Conservation (phyloP, 129 eudicot species). For the Gnaphalium uliginosum region DNA sequence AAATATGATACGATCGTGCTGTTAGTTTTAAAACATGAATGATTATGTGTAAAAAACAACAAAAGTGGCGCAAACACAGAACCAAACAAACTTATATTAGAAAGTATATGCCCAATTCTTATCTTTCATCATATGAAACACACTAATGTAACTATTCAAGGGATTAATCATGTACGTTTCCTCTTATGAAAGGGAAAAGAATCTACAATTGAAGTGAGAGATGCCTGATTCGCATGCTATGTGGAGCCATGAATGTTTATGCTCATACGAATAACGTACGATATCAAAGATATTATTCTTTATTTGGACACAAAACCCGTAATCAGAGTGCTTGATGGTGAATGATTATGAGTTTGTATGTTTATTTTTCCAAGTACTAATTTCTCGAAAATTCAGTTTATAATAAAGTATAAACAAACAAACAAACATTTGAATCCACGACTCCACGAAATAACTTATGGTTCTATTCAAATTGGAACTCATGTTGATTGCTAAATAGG, state of each 20-base stretch:
- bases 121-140: neutral
- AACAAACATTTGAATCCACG: too few relatives aligned
- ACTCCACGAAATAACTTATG: too few relatives aligned
- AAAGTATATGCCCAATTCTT: neutral
- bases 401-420: too few relatives aligned
- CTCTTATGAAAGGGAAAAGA: too few relatives aligned
- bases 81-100: too few relatives aligned
- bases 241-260: neutral
- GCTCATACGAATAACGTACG: neutral
- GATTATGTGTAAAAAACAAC: too few relatives aligned
- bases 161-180: neutral
- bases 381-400: neutral
- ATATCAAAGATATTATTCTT: neutral
- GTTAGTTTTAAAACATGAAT: too few relatives aligned
- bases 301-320: neutral
- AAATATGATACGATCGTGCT: too few relatives aligned
- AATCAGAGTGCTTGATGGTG: neutral
- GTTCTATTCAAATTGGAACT: neutral
- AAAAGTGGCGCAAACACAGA: too few relatives aligned
- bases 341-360: neutral
- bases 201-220: too few relatives aligned
- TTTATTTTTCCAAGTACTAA: too few relatives aligned
- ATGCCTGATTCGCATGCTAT: too few relatives aligned
- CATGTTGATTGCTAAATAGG: neutral
- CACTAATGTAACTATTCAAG: neutral